Percentiles rank a stretch among this genome's conserved stretches.
These are phyloP conservation scores for Metschnikowia santaceciliae DNA, from an alignment of 805 yeast genomes.

Conservation along the genomic window DNA sequence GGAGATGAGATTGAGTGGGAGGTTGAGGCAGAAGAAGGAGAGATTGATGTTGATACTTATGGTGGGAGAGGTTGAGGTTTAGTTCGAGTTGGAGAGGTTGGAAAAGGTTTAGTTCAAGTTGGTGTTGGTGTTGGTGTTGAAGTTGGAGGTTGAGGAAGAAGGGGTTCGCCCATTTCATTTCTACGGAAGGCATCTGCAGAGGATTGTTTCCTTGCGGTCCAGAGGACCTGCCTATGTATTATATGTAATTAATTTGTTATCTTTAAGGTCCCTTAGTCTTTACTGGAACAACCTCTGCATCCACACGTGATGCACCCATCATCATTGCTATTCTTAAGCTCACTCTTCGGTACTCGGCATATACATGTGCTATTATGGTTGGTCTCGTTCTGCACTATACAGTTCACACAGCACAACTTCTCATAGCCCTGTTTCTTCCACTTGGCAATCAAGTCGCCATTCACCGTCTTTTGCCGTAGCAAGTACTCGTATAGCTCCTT, in stretches of 20 bases:
- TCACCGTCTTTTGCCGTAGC: slow-evolving; percentile 60
- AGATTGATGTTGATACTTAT: too few species aligned
- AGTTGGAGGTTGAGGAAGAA: too few species aligned
- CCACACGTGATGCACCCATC: slow-evolving; percentile 75
- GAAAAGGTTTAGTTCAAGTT: too few species aligned
- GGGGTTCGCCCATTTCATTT: background rate
- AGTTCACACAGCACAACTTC: slow-evolving; percentile 73
- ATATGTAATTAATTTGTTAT: background rate
- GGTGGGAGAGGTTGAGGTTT: too few species aligned
- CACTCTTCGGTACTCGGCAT: slow-evolving; percentile 76
- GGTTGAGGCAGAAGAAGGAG: too few species aligned
- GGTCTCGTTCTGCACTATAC: slow-evolving; percentile 62
- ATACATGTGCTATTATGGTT: slow-evolving; percentile 66
- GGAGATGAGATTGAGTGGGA: too few species aligned
- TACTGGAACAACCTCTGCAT: slow-evolving; percentile 78
- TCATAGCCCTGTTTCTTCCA: slow-evolving; percentile 87
- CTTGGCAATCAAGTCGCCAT: slow-evolving; percentile 68
- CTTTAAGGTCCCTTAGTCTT: slow-evolving; percentile 41
- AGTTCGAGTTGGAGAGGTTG: too few species aligned
- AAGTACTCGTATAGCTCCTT: slow-evolving; percentile 71
- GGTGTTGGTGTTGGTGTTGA: too few species aligned
- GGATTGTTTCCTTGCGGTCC: slow-evolving; percentile 1
- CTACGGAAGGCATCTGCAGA: background rate
- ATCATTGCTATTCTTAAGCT: slow-evolving; percentile 30
- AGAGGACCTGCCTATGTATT: slow-evolving; percentile 3